phyloP scores from a whole-genome alignment of 192 early-diverging fungal species.

The Backusella tarrabulga region DNA sequence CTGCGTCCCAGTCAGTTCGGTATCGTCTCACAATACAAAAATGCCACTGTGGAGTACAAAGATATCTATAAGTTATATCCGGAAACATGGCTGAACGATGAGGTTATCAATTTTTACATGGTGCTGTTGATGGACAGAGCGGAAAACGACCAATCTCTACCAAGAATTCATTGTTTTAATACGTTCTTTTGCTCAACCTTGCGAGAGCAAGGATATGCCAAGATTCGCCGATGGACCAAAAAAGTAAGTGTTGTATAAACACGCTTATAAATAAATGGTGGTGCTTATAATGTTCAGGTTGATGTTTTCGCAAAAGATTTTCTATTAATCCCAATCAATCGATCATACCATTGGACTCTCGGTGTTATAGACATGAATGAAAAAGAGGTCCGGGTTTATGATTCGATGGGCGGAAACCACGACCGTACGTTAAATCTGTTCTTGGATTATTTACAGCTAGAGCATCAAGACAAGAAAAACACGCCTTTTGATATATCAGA shows the following conservation, averaged over 20 bases:
- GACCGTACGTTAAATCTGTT: conserved; percentile 53
- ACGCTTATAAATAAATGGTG: no score
- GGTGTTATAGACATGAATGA: conserved; percentile 45
- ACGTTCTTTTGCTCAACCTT: conserved; percentile 88
- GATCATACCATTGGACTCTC: conserved; percentile 47
- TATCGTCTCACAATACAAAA: conserved; percentile 8
- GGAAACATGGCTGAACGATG: conserved; percentile 91
- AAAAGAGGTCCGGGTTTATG: conserved; percentile 77
- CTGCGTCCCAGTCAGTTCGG: background rate
- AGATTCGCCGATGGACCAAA: conserved; percentile 81
- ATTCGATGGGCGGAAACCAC: conserved; percentile 75
- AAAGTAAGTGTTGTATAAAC: conserved; percentile 33
- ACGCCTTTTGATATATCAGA: conserved; percentile 52
- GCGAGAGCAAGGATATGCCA: conserved; percentile 63
- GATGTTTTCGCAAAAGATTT: conserved; percentile 78
- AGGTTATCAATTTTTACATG: conserved; percentile 93
- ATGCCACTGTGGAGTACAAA: conserved; percentile 16
- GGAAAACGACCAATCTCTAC: conserved; percentile 38
- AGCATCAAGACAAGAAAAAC: conserved; percentile 73
- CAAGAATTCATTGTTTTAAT: conserved; percentile 84
- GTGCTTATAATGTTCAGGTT: conserved; percentile 28
- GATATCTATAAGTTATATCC: conserved; percentile 75
- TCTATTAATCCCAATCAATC: conserved; percentile 83
- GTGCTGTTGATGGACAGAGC: conserved; percentile 71
- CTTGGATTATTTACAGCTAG: conserved; percentile 67